These are phyloP conservation scores for Tolypocladium pustulatum DNA, from an alignment of 2,329 filamentous ascomycete genomes.

Conservation along the genomic window DNA sequence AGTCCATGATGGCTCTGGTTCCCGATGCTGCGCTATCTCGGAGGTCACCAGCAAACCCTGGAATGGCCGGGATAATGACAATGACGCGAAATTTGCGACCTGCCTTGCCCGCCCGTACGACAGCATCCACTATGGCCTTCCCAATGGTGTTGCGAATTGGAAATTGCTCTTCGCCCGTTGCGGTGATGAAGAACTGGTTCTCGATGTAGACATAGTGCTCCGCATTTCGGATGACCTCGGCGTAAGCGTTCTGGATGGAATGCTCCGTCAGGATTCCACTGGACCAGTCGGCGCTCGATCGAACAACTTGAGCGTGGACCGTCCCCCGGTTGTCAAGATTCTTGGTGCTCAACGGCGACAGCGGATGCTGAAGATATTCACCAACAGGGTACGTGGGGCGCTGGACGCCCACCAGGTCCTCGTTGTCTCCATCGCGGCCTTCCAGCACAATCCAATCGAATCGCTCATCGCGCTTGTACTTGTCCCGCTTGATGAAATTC, in stretches of 20 bases:
- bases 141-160: conserved; percentile 87
- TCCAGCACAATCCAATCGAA: conserved; percentile 81
- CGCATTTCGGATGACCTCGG: conserved; percentile 74
- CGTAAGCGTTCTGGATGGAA: conserved; percentile 80
- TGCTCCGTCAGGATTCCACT: conserved; percentile 79
- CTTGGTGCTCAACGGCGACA: conserved; percentile 59
- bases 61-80: conserved; percentile 79
- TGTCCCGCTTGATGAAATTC: conserved; percentile 96
- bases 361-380: conserved; percentile 73
- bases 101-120: conserved; percentile 70
- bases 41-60: conserved; percentile 88
- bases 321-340: conserved; percentile 55
- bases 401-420: conserved; percentile 82
- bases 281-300: conserved; percentile 88
- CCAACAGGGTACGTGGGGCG: conserved; percentile 82
- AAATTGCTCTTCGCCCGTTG: conserved; percentile 76
- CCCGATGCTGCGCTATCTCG: conserved; percentile 73
- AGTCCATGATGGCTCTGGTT: conserved; percentile 94
- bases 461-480: conserved; percentile 79
- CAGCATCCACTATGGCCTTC: conserved; percentile 79
- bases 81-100: conserved; percentile 84
- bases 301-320: conserved; percentile 73
- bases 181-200: conserved; percentile 97
- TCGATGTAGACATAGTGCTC: conserved; percentile 96
- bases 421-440: conserved; percentile 64